Evolutionary conservation across 768 basidiomycete genomes (phyloP).

Genomic region (Lyophyllum atratum): DNA sequence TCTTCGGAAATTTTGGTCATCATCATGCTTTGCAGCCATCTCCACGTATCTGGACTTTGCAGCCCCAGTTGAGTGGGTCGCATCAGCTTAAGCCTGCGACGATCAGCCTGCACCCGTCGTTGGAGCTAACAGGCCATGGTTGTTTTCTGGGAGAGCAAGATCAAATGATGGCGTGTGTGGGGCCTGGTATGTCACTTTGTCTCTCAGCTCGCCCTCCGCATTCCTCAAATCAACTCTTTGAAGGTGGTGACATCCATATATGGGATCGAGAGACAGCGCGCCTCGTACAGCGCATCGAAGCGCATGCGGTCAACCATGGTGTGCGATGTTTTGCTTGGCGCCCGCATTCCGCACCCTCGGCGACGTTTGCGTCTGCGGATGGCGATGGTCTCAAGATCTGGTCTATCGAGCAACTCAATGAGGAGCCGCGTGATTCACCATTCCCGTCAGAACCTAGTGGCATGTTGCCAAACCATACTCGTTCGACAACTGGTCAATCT

Average conservation of each 20-base stretch:
- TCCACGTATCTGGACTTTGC: slow-evolving; percentile 11
- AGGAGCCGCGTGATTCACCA: neutral
- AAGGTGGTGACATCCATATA: slow-evolving; percentile 12
- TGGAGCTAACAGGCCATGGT: neutral
- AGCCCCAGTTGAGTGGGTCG: neutral
- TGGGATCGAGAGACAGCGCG: slow-evolving; percentile 9
- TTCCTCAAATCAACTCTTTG: neutral
- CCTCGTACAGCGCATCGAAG: slow-evolving; percentile 1
- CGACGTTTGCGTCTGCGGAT: slow-evolving; percentile 5
- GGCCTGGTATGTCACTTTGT: neutral
- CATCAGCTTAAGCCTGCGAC: neutral
- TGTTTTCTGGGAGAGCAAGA: slow-evolving; percentile 12
- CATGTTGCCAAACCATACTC: neutral
- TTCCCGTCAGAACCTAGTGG: neutral
- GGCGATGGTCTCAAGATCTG: slow-evolving; percentile 9
- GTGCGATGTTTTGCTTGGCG: slow-evolving; percentile 14
- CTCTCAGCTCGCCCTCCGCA: neutral
- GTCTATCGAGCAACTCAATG: neutral
- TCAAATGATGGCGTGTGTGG: slow-evolving; percentile 10
- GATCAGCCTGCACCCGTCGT: neutral
- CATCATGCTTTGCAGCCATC: neutral
- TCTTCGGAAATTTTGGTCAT: neutral
- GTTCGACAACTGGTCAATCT: neutral
- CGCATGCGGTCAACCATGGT: slow-evolving; percentile 4
- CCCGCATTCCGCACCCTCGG: neutral